A percentile compares a stretch with the other conserved stretches of the same genome.
phyloP scores from a whole-genome alignment of 805 yeast species.

The Candida ipomoeae region DNA sequence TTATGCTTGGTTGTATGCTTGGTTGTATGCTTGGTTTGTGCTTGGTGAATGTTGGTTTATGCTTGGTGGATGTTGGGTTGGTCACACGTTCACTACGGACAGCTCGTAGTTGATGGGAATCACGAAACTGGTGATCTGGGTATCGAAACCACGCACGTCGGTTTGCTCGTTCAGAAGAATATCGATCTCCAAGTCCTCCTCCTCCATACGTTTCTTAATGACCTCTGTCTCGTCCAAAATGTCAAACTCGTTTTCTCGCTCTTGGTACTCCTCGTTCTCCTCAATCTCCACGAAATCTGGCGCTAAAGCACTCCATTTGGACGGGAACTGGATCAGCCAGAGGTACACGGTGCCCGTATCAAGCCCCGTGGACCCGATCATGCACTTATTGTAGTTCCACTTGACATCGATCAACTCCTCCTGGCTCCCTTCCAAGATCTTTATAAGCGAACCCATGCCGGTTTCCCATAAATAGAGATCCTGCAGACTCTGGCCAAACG shows the following conservation, averaged over 20 bases:
- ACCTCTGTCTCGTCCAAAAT: constrained; percentile 63
- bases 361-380: constrained; percentile 76
- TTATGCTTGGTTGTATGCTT: too few relatives aligned
- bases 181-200: constrained; percentile 60
- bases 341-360: constrained; percentile 79
- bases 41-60: too few relatives aligned
- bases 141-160: constrained; percentile 71
- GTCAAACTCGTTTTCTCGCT: constrained; percentile 89
- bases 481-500: constrained; percentile 78
- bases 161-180: constrained; percentile 56
- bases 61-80: neutral
- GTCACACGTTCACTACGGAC: constrained; percentile 3
- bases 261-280: constrained; percentile 84
- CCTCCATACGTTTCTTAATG: constrained; percentile 55
- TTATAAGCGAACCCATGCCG: constrained; percentile 76
- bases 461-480: constrained; percentile 94
- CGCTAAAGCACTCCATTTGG: constrained; percentile 94
- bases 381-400: constrained; percentile 76
- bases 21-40: too few relatives aligned
- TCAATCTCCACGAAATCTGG: constrained; percentile 95
- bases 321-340: constrained; percentile 82
- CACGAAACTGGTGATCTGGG: constrained; percentile 48
- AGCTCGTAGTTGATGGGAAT: constrained; percentile 49
- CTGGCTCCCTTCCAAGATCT: constrained; percentile 85
- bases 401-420: constrained; percentile 84